Conservation (phyloP, 495 filamentous ascomycete genomes). For the Penicillium coffeae region DNA sequence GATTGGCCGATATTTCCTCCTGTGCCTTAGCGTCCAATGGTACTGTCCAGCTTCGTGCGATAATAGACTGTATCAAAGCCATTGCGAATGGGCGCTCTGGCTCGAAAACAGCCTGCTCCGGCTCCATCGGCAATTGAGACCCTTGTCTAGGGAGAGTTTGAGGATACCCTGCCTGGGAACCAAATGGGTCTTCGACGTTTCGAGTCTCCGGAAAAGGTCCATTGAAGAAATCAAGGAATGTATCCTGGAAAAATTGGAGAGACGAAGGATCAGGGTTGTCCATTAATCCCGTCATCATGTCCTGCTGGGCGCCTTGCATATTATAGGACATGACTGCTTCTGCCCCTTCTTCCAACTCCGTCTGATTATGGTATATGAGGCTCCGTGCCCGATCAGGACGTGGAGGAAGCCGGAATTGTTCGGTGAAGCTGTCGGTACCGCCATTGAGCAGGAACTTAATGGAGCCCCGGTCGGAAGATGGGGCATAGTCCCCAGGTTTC, state of each 20-base stretch:
- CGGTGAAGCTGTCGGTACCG: slow-evolving; percentile 44
- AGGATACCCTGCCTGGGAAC: slow-evolving; percentile 16
- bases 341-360: slow-evolving; percentile 17
- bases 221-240: slow-evolving; percentile 41
- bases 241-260: slow-evolving; percentile 37
- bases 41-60: slow-evolving; percentile 34
- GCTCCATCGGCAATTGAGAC: slow-evolving; percentile 12
- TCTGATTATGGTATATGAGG: slow-evolving; percentile 27
- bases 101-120: slow-evolving; percentile 24
- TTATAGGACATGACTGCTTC: slow-evolving; percentile 16
- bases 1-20: slow-evolving; percentile 35
- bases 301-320: slow-evolving; percentile 12
- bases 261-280: slow-evolving; percentile 20
- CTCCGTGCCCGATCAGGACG: slow-evolving; percentile 36
- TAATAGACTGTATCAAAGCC: slow-evolving; percentile 36
- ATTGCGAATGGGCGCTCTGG: slow-evolving; percentile 35
- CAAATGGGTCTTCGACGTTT: slow-evolving; percentile 19
- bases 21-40: slow-evolving; percentile 36
- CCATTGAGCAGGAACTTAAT: slow-evolving; percentile 48
- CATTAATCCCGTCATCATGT: slow-evolving; percentile 18
- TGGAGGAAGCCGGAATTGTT: slow-evolving; percentile 41
- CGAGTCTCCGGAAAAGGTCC: slow-evolving; percentile 38
- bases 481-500: slow-evolving; percentile 22
- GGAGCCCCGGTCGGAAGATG: slow-evolving; percentile 41
- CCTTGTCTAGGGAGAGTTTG: slow-evolving; percentile 15